These are phyloP conservation scores for Chlorella vulgaris DNA, from an alignment of 139 green algal species.

Conservation along the genomic window DNA sequence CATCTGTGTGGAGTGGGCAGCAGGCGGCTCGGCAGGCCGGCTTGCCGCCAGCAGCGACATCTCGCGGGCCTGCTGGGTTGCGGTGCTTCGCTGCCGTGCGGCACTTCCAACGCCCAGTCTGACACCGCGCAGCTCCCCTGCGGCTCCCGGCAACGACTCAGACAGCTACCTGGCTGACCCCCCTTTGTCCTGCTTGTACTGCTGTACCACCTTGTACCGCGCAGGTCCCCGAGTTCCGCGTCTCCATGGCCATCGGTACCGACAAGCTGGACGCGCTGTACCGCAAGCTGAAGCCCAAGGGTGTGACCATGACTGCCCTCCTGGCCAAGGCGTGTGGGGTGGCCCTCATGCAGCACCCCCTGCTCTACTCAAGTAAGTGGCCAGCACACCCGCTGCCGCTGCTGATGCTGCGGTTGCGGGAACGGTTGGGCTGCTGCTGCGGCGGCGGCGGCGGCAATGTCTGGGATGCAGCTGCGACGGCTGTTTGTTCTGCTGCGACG, in stretches of 20 bases:
- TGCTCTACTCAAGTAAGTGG: constrained; percentile 83
- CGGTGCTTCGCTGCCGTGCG: too few relatives aligned
- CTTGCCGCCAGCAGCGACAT: too few relatives aligned
- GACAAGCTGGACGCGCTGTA: constrained; percentile 96
- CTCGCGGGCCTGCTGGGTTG: too few relatives aligned
- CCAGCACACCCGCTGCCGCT: neutral
- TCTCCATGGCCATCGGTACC: constrained; percentile 91
- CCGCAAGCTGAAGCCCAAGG: constrained; percentile 96
- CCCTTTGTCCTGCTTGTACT: too few relatives aligned
- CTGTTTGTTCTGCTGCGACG: too few relatives aligned
- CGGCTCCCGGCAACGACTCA: too few relatives aligned
- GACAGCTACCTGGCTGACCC: too few relatives aligned
- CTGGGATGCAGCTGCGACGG: neutral
- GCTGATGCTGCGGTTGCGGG: neutral
- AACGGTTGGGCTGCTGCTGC: too few relatives aligned
- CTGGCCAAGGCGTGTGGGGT: constrained; percentile 93
- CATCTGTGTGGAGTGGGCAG: too few relatives aligned
- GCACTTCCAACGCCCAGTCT: neutral
- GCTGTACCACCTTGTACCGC: neutral
- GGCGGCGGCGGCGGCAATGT: too few relatives aligned
- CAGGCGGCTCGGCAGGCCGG: too few relatives aligned
- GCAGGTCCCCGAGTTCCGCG: constrained; percentile 94
- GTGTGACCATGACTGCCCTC: constrained; percentile 98
- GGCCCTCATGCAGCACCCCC: constrained; percentile 89
- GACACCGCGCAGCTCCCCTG: neutral